phyloP scores from a whole-genome alignment of 73 alveolate genomes.

The Symbiodinium natans region DNA sequence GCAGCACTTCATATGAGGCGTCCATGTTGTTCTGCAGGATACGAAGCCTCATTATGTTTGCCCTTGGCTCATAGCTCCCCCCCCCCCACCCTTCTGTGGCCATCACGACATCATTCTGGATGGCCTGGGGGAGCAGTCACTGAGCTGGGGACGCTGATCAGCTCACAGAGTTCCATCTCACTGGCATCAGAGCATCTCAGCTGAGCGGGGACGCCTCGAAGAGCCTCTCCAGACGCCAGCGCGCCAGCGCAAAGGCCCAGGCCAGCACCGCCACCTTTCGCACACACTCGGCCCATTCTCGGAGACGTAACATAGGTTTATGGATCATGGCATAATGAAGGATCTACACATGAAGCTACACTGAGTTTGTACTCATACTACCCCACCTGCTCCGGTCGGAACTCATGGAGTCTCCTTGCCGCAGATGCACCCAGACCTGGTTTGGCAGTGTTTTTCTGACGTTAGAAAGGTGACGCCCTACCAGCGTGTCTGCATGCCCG shows the following conservation, averaged over 20 bases:
- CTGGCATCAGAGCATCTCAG: not conserved
- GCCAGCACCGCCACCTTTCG: conserved; percentile 51
- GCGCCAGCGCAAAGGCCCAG: conserved; percentile 70
- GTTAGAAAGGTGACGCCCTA: not conserved
- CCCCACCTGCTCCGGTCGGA: conserved; percentile 77
- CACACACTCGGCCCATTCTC: not conserved
- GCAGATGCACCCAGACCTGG: conserved; percentile 48
- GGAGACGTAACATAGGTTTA: not conserved
- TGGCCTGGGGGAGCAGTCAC: conserved; percentile 13
- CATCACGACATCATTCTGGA: not conserved
- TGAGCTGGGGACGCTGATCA: not conserved
- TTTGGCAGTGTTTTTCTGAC: not conserved
- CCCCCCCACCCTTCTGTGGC: not conserved
- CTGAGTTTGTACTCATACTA: not conserved
- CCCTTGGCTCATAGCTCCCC: no score
- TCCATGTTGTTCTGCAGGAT: no score
- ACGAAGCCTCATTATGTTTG: not conserved
- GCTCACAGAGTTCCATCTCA: not conserved
- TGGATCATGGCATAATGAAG: not conserved
- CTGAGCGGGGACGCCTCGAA: conserved; percentile 20
- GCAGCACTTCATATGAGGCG: no score
- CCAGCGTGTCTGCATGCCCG: not conserved
- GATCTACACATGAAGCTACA: not conserved
- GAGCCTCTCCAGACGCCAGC: conserved; percentile 29
- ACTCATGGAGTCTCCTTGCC: conserved; percentile 16